Conservation (phyloP, 2,329 filamentous ascomycete species). For the Diaporthe vaccinii region DNA sequence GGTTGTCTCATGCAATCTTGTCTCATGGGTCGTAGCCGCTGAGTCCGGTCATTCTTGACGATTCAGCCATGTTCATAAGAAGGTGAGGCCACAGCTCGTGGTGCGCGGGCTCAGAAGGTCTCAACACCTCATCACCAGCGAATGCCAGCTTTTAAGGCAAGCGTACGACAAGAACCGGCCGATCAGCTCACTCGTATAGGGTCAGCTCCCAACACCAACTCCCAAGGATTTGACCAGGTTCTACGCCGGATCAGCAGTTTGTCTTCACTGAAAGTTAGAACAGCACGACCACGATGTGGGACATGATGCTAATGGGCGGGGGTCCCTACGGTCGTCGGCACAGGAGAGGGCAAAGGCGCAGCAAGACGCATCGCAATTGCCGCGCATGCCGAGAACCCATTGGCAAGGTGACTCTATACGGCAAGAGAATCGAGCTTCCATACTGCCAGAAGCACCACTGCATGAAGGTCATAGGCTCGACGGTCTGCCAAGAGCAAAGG, state of each 20-base stretch:
- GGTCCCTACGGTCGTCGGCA: conserved; percentile 4
- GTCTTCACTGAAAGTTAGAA: not conserved
- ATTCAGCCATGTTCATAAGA: conserved; percentile 10
- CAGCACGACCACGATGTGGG: conserved; percentile 32
- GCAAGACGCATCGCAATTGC: conserved; percentile 28
- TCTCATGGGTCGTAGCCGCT: not conserved
- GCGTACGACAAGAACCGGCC: too few relatives aligned
- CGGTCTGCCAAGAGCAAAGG: conserved; percentile 34
- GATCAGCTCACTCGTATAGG: not conserved
- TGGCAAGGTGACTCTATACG: conserved; percentile 30
- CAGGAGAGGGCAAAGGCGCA: conserved; percentile 1
- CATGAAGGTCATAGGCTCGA: conserved; percentile 17
- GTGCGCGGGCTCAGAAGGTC: not conserved
- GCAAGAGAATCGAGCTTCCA: conserved; percentile 28
- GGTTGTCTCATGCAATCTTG: conserved; percentile 12
- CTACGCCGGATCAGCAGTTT: not conserved
- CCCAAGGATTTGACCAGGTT: not conserved
- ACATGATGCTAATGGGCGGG: conserved; percentile 34
- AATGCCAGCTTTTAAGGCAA: not conserved
- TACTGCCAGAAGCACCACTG: conserved; percentile 41
- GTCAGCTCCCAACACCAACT: not conserved
- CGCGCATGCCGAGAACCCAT: conserved; percentile 31
- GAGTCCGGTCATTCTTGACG: not conserved
- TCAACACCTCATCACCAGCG: not conserved
- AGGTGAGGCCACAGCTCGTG: not conserved